Conservation (phyloP, 306 rosid genomes). For the Mimosa pudica region DNA sequence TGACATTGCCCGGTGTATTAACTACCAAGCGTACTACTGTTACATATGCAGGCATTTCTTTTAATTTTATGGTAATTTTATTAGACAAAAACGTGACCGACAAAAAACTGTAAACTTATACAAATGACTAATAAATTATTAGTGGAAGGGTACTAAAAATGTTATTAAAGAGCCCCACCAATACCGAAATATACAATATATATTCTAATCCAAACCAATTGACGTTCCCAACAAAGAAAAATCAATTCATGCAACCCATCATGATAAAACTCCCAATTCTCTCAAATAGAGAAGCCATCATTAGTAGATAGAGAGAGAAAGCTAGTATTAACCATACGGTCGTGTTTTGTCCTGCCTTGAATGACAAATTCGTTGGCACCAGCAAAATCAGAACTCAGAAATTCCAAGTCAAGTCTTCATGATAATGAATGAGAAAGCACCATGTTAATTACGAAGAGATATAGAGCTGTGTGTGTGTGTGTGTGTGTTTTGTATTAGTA, state of each 20-base stretch:
- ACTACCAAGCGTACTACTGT: neutral
- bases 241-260: neutral
- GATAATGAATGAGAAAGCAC: neutral
- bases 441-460: neutral
- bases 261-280: neutral
- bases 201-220: constrained; percentile 1
- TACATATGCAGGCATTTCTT: neutral
- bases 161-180: too few species aligned
- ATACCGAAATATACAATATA: neutral
- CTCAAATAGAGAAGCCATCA: neutral
- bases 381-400: neutral
- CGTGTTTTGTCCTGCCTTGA: neutral
- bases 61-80: neutral
- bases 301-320: neutral
- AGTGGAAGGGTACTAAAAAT: neutral
- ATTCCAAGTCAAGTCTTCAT: neutral
- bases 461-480: neutral
- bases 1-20: neutral
- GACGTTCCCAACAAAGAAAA: too few species aligned
- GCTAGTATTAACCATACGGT: neutral
- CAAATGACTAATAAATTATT: neutral
- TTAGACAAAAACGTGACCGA: neutral
- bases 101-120: neutral
- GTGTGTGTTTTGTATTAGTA: neutral
- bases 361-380: neutral